Conservation (phyloP, 768 basidiomycete genomes). For the Crepidotus variabilis region DNA sequence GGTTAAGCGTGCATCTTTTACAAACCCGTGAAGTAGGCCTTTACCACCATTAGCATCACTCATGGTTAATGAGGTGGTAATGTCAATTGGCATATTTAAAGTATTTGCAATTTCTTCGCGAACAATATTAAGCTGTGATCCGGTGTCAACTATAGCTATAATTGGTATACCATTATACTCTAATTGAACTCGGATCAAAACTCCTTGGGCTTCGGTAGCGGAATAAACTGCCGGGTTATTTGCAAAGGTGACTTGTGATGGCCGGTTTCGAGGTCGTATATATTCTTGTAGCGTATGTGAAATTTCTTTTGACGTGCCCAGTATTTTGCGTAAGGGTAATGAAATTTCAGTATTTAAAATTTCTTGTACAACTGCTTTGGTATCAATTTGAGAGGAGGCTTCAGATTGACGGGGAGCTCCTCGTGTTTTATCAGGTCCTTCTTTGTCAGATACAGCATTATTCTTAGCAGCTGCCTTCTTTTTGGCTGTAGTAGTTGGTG, state of each 20-base stretch:
- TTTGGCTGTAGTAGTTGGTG: neutral
- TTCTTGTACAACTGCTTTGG: neutral
- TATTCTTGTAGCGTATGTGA: no score
- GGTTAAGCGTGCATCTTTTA: constrained; percentile 14
- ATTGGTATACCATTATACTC: constrained; percentile 8
- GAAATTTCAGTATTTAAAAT: constrained; percentile 2
- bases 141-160: constrained; percentile 20
- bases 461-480: neutral
- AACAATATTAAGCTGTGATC: constrained; percentile 22
- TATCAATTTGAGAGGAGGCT: constrained; percentile 3
- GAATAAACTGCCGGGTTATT: neutral
- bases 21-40: constrained; percentile 16
- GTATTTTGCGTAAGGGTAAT: neutral
- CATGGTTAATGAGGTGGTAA: constrained; percentile 7
- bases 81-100: constrained; percentile 10
- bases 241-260: neutral
- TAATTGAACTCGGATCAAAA: constrained; percentile 12
- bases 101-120: constrained; percentile 8
- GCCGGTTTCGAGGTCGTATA: neutral
- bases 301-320: constrained; percentile 7
- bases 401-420: constrained; percentile 6
- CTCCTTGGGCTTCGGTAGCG: neutral
- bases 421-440: neutral
- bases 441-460: neutral
- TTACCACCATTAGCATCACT: constrained; percentile 25